Evolutionary conservation across 2,329 filamentous ascomycete genomes (phyloP).

Genomic region (Myriosclerotinia duriaeana): DNA sequence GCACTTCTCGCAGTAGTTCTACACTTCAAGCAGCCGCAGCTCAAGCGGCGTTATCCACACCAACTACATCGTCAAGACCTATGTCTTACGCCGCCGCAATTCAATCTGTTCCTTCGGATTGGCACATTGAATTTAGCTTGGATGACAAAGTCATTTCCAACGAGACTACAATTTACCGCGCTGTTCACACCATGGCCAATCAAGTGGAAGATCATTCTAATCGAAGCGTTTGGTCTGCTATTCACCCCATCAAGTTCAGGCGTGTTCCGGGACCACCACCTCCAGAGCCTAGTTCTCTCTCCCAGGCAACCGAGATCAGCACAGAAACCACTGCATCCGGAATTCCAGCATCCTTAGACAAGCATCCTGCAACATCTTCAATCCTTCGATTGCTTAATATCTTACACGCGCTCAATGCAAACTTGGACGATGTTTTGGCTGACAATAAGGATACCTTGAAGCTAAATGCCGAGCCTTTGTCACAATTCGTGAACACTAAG

Average conservation of each 20-base stretch:
- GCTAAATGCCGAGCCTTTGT: conserved; percentile 76
- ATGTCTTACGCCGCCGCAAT: conserved; percentile 84
- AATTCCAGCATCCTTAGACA: conserved; percentile 76
- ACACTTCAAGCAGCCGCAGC: conserved; percentile 43
- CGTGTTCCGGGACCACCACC: conserved; percentile 81
- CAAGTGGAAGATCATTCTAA: conserved; percentile 63
- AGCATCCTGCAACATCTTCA: conserved; percentile 79
- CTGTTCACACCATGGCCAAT: conserved; percentile 65
- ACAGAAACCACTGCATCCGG: conserved; percentile 56
- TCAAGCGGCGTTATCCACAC: conserved; percentile 43
- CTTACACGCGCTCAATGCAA: conserved; percentile 87
- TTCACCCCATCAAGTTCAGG: conserved; percentile 90
- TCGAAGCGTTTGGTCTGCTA: conserved; percentile 83
- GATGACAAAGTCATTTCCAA: conserved; percentile 80
- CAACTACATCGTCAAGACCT: conserved; percentile 57
- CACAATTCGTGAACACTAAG: conserved; percentile 98
- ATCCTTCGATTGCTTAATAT: conserved; percentile 88
- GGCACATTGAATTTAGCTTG: conserved; percentile 95
- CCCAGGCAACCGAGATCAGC: conserved; percentile 50
- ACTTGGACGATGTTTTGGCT: conserved; percentile 84
- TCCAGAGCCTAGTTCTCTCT: conserved; percentile 65
- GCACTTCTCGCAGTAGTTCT: conserved; percentile 45
- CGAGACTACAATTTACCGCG: conserved; percentile 93
- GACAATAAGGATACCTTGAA: conserved; percentile 71
- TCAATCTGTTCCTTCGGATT: conserved; percentile 80